These are phyloP conservation scores for Cercospora zeae-maydis DNA, from an alignment of 2,329 filamentous ascomycete species.

Conservation along the genomic window DNA sequence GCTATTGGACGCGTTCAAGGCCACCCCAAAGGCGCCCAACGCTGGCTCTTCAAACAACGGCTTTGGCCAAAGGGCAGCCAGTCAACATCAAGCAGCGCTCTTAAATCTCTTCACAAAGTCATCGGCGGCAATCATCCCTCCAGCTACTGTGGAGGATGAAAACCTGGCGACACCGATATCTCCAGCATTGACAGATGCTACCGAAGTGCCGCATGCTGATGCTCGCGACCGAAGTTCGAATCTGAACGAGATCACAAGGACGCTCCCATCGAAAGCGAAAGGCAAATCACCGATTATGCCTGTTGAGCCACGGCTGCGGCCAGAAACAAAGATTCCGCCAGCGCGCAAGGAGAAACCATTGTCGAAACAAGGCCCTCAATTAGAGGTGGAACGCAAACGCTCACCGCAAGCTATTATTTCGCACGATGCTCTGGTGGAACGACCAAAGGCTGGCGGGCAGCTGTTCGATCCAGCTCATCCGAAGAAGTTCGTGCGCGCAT, in stretches of 20 bases:
- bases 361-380: not conserved
- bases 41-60: constrained; percentile 17
- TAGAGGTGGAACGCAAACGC: not conserved
- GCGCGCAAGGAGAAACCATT: not conserved
- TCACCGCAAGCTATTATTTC: not conserved
- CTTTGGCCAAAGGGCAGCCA: constrained; percentile 28
- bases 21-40: not conserved
- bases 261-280: constrained; percentile 27
- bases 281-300: not conserved
- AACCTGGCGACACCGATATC: constrained; percentile 14
- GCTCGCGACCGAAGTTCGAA: constrained; percentile 21
- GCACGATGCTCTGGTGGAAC: constrained; percentile 13
- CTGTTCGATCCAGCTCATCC: constrained; percentile 27
- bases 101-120: constrained; percentile 45
- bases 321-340: not conserved
- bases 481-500: constrained; percentile 11
- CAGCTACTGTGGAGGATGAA: not conserved
- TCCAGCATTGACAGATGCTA: constrained; percentile 23
- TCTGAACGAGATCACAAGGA: constrained; percentile 36
- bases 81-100: constrained; percentile 45
- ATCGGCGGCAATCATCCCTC: constrained; percentile 16
- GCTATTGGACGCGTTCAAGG: constrained; percentile 55
- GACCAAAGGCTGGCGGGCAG: constrained; percentile 23
- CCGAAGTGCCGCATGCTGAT: constrained; percentile 18
- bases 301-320: not conserved